Evolutionary conservation across 2,329 filamentous ascomycete species (phyloP).

Genomic region (Xylaria multiplex): DNA sequence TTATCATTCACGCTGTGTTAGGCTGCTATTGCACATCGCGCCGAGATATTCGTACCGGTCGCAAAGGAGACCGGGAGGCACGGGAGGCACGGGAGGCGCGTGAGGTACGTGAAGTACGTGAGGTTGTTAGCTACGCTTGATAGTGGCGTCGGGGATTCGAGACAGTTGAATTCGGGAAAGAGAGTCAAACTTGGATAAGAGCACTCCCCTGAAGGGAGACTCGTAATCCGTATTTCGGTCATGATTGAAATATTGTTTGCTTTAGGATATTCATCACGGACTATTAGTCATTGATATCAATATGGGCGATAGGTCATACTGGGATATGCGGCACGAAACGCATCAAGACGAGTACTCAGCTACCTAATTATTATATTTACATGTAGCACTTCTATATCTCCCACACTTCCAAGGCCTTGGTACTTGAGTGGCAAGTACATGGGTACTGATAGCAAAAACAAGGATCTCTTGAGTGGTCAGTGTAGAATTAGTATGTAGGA

Average conservation of each 20-base stretch:
- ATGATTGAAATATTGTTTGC: constrained; percentile 6
- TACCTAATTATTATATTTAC: neutral
- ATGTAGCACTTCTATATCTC: no score
- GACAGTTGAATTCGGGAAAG: neutral
- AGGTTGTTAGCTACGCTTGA: constrained; percentile 14
- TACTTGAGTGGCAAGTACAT: no score
- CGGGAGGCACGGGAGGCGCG: constrained; percentile 19
- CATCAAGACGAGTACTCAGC: no score
- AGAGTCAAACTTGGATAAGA: constrained; percentile 16
- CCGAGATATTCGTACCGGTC: constrained; percentile 60
- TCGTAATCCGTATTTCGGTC: neutral
- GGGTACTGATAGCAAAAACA: no score
- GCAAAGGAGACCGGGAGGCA: constrained; percentile 45
- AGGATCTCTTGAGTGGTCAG: no score
- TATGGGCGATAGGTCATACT: neutral
- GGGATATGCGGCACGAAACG: neutral
- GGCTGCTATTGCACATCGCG: constrained; percentile 78
- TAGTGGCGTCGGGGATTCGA: neutral
- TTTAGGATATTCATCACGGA: constrained; percentile 11
- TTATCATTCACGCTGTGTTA: constrained; percentile 77
- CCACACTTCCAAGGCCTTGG: no score
- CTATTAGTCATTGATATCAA: neutral
- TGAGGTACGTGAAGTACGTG: constrained; percentile 24
- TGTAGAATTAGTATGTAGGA: no score
- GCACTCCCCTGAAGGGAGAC: neutral